Evolutionary conservation across 148 eudicot genomes (phyloP).

Genomic region (Vaccinium darrowii): DNA sequence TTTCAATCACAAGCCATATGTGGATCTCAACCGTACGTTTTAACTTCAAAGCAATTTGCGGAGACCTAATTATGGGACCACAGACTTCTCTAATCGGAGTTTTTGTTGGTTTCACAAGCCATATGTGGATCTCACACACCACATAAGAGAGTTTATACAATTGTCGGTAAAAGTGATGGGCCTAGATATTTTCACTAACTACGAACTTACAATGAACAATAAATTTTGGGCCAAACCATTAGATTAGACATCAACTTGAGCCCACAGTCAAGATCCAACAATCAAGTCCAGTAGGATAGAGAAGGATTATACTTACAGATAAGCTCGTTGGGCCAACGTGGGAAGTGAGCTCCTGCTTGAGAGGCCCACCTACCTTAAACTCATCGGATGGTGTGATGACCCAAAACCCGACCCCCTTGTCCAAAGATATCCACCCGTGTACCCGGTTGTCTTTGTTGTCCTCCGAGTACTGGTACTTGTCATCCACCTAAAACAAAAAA

Average conservation of each 20-base stretch:
- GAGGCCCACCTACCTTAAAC: constrained; percentile 68
- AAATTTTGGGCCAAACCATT: not conserved
- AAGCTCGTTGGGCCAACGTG: constrained; percentile 72
- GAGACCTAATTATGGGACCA: too few relatives aligned
- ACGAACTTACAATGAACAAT: not conserved
- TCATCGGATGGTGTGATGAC: constrained; percentile 73
- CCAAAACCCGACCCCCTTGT: constrained; percentile 64
- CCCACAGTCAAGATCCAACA: not conserved
- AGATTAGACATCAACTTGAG: not conserved
- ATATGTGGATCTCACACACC: too few relatives aligned
- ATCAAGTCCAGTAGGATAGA: not conserved
- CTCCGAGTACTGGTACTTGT: constrained; percentile 68
- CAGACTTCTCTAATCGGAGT: too few relatives aligned
- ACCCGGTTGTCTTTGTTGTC: constrained; percentile 62
- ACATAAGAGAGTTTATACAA: too few relatives aligned
- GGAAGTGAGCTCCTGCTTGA: constrained; percentile 82
- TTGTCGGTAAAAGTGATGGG: too few relatives aligned
- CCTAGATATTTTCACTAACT: too few relatives aligned
- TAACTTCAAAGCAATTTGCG: too few relatives aligned
- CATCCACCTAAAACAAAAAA: constrained; percentile 57
- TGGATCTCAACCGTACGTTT: too few relatives aligned
- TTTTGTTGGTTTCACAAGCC: too few relatives aligned
- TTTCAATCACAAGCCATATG: too few relatives aligned
- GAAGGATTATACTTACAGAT: constrained; percentile 38
- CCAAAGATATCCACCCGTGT: constrained; percentile 68